Evolutionary conservation across 805 yeast genomes (phyloP).

Genomic region (Metschnikowia cubensis): DNA sequence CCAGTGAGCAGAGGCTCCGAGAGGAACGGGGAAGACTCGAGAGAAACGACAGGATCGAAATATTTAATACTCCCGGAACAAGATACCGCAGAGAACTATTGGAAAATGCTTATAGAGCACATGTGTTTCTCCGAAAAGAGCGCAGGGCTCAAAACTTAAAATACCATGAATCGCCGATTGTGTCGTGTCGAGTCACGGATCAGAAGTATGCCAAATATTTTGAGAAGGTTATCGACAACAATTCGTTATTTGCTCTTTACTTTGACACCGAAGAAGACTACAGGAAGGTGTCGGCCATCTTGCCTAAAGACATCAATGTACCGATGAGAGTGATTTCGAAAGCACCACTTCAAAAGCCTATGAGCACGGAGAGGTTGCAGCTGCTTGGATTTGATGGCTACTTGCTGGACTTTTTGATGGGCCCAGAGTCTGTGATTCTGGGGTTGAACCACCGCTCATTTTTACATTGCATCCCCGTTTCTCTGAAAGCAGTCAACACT

Average conservation of each 20-base stretch:
- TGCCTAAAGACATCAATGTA: slow-evolving; percentile 41
- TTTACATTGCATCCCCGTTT: slow-evolving; percentile 58
- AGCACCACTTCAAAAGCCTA: slow-evolving; percentile 14
- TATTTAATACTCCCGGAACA: slow-evolving; percentile 33
- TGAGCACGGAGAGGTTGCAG: slow-evolving; percentile 32
- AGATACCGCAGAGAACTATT: slow-evolving; percentile 31
- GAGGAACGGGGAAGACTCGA: slow-evolving; percentile 16
- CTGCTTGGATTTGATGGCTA: slow-evolving; percentile 76
- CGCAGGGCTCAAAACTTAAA: slow-evolving; percentile 38
- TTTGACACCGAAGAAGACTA: slow-evolving; percentile 52
- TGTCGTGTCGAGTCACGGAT: slow-evolving; percentile 55
- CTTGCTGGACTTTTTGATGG: slow-evolving; percentile 63
- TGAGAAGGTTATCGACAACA: slow-evolving; percentile 52
- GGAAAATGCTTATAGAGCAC: slow-evolving; percentile 39
- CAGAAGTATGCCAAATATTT: slow-evolving; percentile 49
- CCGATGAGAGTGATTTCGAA: slow-evolving; percentile 50
- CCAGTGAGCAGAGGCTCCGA: slow-evolving; percentile 7
- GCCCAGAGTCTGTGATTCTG: slow-evolving; percentile 66
- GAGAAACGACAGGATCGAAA: slow-evolving; percentile 46
- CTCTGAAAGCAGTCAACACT: slow-evolving; percentile 42
- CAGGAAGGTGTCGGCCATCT: slow-evolving; percentile 34
- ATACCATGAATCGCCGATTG: slow-evolving; percentile 71
- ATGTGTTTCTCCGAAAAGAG: slow-evolving; percentile 29
- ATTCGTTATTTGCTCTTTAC: slow-evolving; percentile 60
- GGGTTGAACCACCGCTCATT: slow-evolving; percentile 60